Percentiles rank a stretch among this genome's conserved stretches.
These are phyloP conservation scores for Alternaria gaisen DNA, from an alignment of 2,329 filamentous ascomycete species.

Conservation along the genomic window DNA sequence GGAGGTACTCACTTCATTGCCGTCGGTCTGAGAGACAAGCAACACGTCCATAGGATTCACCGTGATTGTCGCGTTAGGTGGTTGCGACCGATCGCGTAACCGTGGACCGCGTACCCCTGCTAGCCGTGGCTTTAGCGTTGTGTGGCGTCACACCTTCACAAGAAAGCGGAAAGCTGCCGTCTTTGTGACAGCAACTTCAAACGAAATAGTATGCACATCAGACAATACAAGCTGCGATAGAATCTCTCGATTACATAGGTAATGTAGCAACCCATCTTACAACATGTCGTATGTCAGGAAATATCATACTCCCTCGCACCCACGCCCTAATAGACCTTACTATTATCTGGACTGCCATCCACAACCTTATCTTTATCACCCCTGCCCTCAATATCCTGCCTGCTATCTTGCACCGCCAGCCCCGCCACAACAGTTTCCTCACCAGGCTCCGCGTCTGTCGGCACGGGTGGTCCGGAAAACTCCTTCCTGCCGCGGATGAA, in stretches of 20 bases:
- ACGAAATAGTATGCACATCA: background rate
- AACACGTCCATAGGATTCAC: slow-evolving; percentile 34
- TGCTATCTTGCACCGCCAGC: slow-evolving; percentile 41
- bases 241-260: background rate
- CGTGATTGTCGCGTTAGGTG: slow-evolving; percentile 33
- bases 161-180: background rate
- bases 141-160: slow-evolving; percentile 4
- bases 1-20: slow-evolving; percentile 28
- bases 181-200: background rate
- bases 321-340: slow-evolving; percentile 1
- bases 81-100: slow-evolving; percentile 13
- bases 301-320: background rate
- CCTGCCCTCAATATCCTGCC: slow-evolving; percentile 35
- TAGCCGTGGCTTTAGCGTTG: slow-evolving; percentile 20
- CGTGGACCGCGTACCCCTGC: slow-evolving; percentile 13
- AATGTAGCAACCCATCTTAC: background rate
- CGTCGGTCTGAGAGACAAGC: slow-evolving; percentile 17
- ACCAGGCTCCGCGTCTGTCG: slow-evolving; percentile 45
- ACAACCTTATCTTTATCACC: slow-evolving; percentile 30
- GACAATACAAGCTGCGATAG: background rate
- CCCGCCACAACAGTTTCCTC: slow-evolving; percentile 46
- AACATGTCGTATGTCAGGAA: background rate
- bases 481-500: slow-evolving; percentile 49
- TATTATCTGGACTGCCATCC: slow-evolving; percentile 4
- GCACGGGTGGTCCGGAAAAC: slow-evolving; percentile 51